Conservation (phyloP, 2,329 filamentous ascomycete genomes). For the Berkeleyomyces rouxiae region DNA sequence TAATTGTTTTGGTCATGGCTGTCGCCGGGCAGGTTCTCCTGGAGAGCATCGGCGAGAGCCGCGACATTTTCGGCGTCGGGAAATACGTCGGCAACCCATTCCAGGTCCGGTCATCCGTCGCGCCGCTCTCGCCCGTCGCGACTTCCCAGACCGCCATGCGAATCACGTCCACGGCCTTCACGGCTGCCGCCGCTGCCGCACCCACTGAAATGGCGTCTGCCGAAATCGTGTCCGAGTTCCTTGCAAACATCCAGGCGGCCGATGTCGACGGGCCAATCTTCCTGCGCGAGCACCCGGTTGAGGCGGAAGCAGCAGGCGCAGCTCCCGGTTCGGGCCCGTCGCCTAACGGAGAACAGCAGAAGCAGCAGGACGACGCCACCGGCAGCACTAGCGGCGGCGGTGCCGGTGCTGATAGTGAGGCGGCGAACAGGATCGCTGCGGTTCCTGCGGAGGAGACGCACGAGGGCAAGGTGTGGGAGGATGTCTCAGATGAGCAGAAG, state of each 20-base stretch:
- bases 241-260: slow-evolving; percentile 5
- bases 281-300: slow-evolving; percentile 1
- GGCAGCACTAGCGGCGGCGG: background rate
- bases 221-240: slow-evolving; percentile 6
- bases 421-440: slow-evolving; percentile 17
- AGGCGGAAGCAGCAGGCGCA: background rate
- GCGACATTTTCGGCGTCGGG: slow-evolving; percentile 29
- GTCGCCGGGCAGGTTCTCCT: slow-evolving; percentile 46
- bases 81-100: slow-evolving; percentile 12
- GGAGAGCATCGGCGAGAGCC: slow-evolving; percentile 42
- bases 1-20: slow-evolving; percentile 40
- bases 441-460: slow-evolving; percentile 32
- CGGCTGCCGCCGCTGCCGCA: background rate
- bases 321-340: background rate
- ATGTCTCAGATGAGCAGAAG: slow-evolving; percentile 46
- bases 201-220: background rate
- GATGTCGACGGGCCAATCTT: slow-evolving; percentile 6
- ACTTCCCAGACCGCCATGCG: background rate
- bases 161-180: background rate
- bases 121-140: slow-evolving; percentile 5
- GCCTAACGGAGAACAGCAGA: background rate
- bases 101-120: slow-evolving; percentile 5
- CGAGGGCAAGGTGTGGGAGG: slow-evolving; percentile 51
- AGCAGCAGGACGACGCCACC: background rate
- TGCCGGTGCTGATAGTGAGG: background rate